Base-by-base conservation (phyloP, 108 stramenopile species). In the Discostella pseudostelligera region DNA sequence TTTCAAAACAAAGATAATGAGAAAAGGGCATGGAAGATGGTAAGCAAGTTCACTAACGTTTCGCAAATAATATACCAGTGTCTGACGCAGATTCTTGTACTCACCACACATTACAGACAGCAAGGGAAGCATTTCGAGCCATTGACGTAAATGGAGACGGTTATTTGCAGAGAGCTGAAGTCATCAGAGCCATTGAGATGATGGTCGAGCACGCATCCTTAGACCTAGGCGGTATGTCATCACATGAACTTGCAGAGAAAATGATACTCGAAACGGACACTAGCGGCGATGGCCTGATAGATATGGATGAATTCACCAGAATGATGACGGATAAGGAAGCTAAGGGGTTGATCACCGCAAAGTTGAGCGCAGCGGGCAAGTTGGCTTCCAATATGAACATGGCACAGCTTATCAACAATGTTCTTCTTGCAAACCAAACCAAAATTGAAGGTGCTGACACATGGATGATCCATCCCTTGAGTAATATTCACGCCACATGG, bases 111-210 rank as follows among this genome's bases (percentile, higher is more conserved):
- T 56, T 22, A 17, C 57, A 74, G 76, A 67, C 74, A 36, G 79
- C 83, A 10, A 65, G 49, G 59, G 83, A 83, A 35, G 83, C 83
- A 8, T 83, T 83, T 53, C 53, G 55, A 26, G 65, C 81, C 36
- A 80, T 84, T 28, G 83, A 84, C 42, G 72, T 64, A 40, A 84
- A 84, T 59, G 76, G 77, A 16, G 83, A 84, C 54, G 83, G 83
- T 0, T 80, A 46, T 51, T 60, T 83, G 16, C 74, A 73, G 42
- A 67, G 66, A 67, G 80, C 78, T 20, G 83, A 83, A 50, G 78
- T 83, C 24, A 43, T 64, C 26, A 51, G 61, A 39, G 82, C 82
- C 8, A 67, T 76, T 25, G 39, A 76, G 65, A 72, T 77, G 71
- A 72, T 80, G 75, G 36, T 13, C 2, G 59, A 72, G 42, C 64